A percentile compares a stretch with the other conserved stretches of the same genome.
Evolutionary conservation across 2,329 filamentous ascomycete species (phyloP).

Genomic region (Ceratocystis ficicola): DNA sequence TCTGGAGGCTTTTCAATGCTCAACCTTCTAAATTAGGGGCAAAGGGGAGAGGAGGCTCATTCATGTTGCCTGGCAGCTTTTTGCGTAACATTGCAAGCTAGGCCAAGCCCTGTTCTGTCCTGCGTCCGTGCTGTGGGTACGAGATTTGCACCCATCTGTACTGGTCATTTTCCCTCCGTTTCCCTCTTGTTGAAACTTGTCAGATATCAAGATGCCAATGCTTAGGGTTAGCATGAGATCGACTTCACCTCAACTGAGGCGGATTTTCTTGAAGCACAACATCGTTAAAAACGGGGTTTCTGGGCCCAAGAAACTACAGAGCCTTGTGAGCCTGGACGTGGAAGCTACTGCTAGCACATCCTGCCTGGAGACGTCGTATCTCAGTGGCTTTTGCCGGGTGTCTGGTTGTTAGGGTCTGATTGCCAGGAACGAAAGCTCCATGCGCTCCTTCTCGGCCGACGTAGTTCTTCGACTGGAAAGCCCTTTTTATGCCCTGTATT

Average conservation of each 20-base stretch:
- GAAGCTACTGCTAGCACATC: too few relatives aligned
- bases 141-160: not conserved
- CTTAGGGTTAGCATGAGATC: not conserved
- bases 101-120: too few relatives aligned
- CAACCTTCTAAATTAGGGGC: slow-evolving; percentile 1
- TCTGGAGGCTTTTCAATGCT: too few relatives aligned
- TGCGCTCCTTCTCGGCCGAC: slow-evolving; percentile 4
- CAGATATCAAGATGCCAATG: not conserved
- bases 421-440: not conserved
- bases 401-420: too few relatives aligned
- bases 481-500: not conserved
- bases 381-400: too few relatives aligned
- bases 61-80: not conserved
- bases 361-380: too few relatives aligned
- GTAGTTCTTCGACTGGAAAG: not conserved
- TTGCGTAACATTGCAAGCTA: slow-evolving; percentile 7
- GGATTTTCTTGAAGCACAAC: not conserved
- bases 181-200: not conserved
- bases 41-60: not conserved
- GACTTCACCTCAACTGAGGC: not conserved
- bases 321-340: too few relatives aligned
- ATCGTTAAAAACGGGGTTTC: too few relatives aligned
- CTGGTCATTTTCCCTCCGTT: not conserved
- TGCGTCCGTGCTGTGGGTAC: not conserved
- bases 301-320: too few relatives aligned